These are phyloP conservation scores for Cystofilobasidium bisporidii DNA, from an alignment of 768 basidiomycete species.

Conservation along the genomic window DNA sequence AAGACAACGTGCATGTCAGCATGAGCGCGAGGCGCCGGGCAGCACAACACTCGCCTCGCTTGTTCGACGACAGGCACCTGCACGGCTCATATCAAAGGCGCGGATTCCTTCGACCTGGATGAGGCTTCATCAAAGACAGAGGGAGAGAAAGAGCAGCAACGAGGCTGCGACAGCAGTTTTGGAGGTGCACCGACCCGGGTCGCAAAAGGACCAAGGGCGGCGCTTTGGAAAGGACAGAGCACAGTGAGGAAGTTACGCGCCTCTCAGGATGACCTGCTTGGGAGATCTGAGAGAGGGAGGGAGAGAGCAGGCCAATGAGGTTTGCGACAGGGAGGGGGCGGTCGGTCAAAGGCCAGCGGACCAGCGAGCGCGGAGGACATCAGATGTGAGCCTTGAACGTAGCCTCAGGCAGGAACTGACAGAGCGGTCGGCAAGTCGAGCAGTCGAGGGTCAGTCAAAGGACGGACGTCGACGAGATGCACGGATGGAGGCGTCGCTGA, in stretches of 20 bases:
- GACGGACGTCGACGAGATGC: too few species aligned
- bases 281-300: background rate
- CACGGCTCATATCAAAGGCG: background rate
- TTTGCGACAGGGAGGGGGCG: background rate
- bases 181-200: background rate
- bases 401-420: conserved; percentile 18
- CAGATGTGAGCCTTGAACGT: conserved; percentile 22
- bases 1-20: too few species aligned
- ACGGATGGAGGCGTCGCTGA: too few species aligned
- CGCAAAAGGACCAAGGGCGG: background rate
- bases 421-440: background rate
- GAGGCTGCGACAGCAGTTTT: background rate
- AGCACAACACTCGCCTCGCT: too few species aligned
- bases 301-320: background rate
- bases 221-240: background rate
- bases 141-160: background rate
- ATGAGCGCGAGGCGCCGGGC: too few species aligned
- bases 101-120: background rate
- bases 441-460: background rate
- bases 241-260: background rate
- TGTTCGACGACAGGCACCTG: too few species aligned
- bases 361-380: background rate
- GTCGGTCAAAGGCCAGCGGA: background rate
- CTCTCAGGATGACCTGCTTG: background rate
- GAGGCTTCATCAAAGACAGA: background rate